Percentiles rank a stretch among this genome's conserved stretches.
These are phyloP conservation scores for Przewalskia tangutica DNA, from an alignment of 257 asterid species.

Conservation along the genomic window DNA sequence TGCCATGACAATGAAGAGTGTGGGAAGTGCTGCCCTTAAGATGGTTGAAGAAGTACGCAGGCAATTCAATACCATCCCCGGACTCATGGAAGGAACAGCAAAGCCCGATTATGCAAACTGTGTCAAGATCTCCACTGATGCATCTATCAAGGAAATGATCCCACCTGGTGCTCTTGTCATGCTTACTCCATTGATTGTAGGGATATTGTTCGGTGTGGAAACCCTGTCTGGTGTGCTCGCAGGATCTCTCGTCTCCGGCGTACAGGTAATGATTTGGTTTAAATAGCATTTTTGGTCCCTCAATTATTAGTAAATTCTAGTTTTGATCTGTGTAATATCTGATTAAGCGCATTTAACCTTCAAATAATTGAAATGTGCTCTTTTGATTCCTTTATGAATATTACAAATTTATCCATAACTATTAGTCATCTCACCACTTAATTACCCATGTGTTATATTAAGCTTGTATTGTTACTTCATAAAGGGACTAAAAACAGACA, in stretches of 20 bases:
- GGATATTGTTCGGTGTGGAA: slow-evolving; percentile 65
- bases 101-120: slow-evolving; percentile 78
- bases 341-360: no score
- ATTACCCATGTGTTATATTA: no score
- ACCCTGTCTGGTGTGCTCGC: slow-evolving; percentile 81
- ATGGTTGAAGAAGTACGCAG: slow-evolving; percentile 88
- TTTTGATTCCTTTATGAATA: no score
- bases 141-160: slow-evolving; percentile 71
- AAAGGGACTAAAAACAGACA: no score
- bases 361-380: no score
- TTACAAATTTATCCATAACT: no score
- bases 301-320: no score
- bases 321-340: no score
- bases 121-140: slow-evolving; percentile 77
- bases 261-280: slow-evolving; percentile 36
- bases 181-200: slow-evolving; percentile 76
- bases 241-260: slow-evolving; percentile 72
- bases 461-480: no score
- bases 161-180: slow-evolving; percentile 88
- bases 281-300: no score
- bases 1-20: slow-evolving; percentile 88
- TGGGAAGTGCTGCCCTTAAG: slow-evolving; percentile 79
- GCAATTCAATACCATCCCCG: slow-evolving; percentile 73
- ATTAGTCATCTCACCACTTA: no score
- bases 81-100: slow-evolving; percentile 65